Conservation (phyloP, 2,329 filamentous ascomycete species). For the Sporothrix curviconia region DNA sequence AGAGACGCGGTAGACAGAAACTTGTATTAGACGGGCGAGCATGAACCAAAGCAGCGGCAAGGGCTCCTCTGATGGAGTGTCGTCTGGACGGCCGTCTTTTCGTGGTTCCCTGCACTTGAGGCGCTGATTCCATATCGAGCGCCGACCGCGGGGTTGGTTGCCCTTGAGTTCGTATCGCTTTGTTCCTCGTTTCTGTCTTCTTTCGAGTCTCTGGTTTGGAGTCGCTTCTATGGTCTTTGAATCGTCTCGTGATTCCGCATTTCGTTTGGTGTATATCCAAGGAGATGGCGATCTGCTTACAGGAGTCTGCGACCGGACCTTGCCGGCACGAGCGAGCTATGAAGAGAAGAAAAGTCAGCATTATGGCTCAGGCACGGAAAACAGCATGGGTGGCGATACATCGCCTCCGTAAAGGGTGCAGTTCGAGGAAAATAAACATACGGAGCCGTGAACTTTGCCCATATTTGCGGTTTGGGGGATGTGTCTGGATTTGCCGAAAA, state of each 20-base stretch:
- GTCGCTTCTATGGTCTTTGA: not conserved
- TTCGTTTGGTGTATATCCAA: not conserved
- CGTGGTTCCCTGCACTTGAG: too few relatives aligned
- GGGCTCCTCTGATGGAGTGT: too few relatives aligned
- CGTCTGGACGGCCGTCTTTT: too few relatives aligned
- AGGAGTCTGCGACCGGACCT: slow-evolving; percentile 37
- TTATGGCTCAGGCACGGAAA: not conserved
- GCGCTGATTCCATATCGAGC: too few relatives aligned
- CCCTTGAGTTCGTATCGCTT: too few relatives aligned
- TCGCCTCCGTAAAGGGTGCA: not conserved
- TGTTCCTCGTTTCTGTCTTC: not conserved
- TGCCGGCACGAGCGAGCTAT: slow-evolving; percentile 48
- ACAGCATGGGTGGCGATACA: too few relatives aligned
- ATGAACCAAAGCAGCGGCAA: too few relatives aligned
- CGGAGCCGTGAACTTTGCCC: slow-evolving; percentile 24
- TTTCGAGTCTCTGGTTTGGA: not conserved
- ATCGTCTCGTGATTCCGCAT: too few relatives aligned
- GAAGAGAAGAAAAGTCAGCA: slow-evolving; percentile 10
- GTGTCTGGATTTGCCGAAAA: slow-evolving; percentile 1
- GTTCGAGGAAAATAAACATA: slow-evolving; percentile 4
- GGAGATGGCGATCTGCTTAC: slow-evolving; percentile 13
- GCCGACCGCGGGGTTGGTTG: too few relatives aligned
- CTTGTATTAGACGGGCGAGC: too few relatives aligned
- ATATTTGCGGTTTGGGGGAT: slow-evolving; percentile 16
- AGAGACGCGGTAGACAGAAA: too few relatives aligned